These are phyloP conservation scores for Blepharisma undulans DNA, from an alignment of 169 alveolate genomes.

Conservation along the genomic window DNA sequence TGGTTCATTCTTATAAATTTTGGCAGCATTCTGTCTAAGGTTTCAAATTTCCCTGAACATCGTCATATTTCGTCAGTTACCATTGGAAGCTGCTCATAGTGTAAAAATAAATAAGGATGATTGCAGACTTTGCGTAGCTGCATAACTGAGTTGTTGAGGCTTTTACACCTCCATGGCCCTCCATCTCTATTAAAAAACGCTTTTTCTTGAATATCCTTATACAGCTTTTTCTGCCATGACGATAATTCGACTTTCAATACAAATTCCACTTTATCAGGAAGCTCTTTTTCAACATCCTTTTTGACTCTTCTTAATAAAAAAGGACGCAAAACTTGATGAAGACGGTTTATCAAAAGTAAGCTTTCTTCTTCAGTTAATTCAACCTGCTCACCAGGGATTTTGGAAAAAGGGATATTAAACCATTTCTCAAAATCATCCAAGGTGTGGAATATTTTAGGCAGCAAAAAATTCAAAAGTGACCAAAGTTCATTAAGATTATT, in stretches of 20 bases:
- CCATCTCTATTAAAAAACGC: conserved; percentile 65
- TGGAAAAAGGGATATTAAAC: conserved; percentile 90
- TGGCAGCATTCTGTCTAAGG: conserved; percentile 92
- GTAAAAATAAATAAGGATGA: conserved; percentile 92
- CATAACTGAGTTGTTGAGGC: conserved; percentile 91
- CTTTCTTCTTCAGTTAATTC: conserved; percentile 90
- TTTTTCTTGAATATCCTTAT: conserved; percentile 86
- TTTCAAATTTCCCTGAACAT: conserved; percentile 93
- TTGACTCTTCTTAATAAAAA: conserved; percentile 93
- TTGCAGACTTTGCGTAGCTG: conserved; percentile 92
- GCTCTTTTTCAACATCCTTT: conserved; percentile 92
- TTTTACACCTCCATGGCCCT: conserved; percentile 74
- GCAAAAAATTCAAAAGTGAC: conserved; percentile 87
- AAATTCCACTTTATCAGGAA: conserved; percentile 91
- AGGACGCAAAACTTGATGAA: conserved; percentile 92
- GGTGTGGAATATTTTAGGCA: conserved; percentile 89
- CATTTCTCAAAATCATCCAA: conserved; percentile 92
- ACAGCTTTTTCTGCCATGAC: conserved; percentile 91
- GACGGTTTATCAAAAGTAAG: conserved; percentile 86
- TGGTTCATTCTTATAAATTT: conserved; percentile 88
- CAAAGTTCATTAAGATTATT: conserved; percentile 90
- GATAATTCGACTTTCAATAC: conserved; percentile 89
- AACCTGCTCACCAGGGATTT: conserved; percentile 79
- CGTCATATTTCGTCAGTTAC: conserved; percentile 84
- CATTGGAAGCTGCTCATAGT: conserved; percentile 23